A percentile compares a stretch with the other conserved stretches of the same genome.
Conservation (phyloP, 176 grass and related monocot genomes). For the Panicum miliaceum region DNA sequence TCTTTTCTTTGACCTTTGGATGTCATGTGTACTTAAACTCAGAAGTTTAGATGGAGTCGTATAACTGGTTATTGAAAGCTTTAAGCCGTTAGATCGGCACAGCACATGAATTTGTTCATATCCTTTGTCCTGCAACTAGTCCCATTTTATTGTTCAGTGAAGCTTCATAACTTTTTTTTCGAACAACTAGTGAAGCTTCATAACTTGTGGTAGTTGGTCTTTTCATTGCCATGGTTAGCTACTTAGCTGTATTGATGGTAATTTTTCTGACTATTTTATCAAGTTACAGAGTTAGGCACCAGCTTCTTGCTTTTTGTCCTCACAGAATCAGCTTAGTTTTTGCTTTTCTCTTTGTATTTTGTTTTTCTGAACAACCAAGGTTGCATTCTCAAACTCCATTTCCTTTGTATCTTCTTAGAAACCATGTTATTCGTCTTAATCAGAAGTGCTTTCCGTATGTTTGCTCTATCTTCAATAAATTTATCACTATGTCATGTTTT, state of each 20-base stretch:
- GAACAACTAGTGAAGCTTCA: background rate
- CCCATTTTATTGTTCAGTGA: slow-evolving; percentile 1
- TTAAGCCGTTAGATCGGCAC: background rate
- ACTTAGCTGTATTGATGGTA: slow-evolving; percentile 1
- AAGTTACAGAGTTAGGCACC: background rate
- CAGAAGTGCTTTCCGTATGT: background rate
- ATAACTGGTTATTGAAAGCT: background rate
- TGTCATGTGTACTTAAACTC: background rate
- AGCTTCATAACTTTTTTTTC: background rate
- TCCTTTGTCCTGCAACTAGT: background rate
- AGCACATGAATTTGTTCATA: background rate
- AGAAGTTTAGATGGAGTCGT: background rate
- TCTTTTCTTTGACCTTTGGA: background rate
- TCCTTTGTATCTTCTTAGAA: background rate
- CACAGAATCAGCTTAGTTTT: background rate
- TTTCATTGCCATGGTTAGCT: background rate
- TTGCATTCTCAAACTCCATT: background rate
- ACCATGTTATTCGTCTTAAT: background rate
- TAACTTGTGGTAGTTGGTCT: background rate
- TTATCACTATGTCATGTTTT: background rate
- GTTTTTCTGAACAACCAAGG: slow-evolving; percentile 15
- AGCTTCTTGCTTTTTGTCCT: background rate
- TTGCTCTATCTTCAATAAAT: slow-evolving; percentile 11
- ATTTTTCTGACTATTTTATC: background rate
- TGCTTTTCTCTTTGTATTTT: background rate